phyloP scores from a whole-genome alignment of 768 basidiomycete species.

The Termitomyces sp. region DNA sequence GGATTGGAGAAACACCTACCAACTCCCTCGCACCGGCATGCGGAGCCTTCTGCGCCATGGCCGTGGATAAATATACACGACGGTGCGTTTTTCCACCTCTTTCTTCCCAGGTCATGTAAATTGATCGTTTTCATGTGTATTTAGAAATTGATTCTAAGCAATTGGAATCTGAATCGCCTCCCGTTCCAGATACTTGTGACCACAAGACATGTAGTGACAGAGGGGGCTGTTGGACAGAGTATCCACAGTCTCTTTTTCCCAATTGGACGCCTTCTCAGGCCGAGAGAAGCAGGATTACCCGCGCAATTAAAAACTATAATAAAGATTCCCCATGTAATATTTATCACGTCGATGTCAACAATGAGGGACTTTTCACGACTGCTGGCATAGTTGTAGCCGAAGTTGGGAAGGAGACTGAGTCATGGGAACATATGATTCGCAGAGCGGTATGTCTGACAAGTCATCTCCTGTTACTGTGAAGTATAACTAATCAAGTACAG shows the following conservation, averaged over 20 bases:
- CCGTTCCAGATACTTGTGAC: conserved; percentile 33
- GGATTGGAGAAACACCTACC: conserved; percentile 16
- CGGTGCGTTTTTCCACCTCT: conserved; percentile 22
- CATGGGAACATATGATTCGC: conserved; percentile 35
- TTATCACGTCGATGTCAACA: conserved; percentile 38
- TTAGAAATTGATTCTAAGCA: conserved; percentile 34
- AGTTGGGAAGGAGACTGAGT: conserved; percentile 21
- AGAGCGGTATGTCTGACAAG: conserved; percentile 28
- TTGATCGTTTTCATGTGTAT: neutral
- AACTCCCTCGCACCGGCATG: conserved; percentile 39
- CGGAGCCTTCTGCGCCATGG: conserved; percentile 44
- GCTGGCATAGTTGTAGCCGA: conserved; percentile 18
- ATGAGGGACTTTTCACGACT: conserved; percentile 32
- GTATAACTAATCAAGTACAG: conserved; percentile 11
- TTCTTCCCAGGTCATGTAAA: neutral
- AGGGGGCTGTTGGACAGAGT: conserved; percentile 34
- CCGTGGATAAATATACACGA: conserved; percentile 42
- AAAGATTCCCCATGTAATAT: conserved; percentile 23
- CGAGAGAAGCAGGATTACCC: conserved; percentile 33
- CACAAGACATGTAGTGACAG: conserved; percentile 28
- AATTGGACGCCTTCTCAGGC: conserved; percentile 53
- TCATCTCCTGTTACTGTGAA: neutral
- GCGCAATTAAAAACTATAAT: conserved; percentile 30
- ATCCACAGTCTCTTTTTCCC: conserved; percentile 48
- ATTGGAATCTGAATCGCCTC: conserved; percentile 25